Base-by-base conservation (phyloP, 2,329 filamentous ascomycete species). In the Fusarium oxysporum region DNA sequence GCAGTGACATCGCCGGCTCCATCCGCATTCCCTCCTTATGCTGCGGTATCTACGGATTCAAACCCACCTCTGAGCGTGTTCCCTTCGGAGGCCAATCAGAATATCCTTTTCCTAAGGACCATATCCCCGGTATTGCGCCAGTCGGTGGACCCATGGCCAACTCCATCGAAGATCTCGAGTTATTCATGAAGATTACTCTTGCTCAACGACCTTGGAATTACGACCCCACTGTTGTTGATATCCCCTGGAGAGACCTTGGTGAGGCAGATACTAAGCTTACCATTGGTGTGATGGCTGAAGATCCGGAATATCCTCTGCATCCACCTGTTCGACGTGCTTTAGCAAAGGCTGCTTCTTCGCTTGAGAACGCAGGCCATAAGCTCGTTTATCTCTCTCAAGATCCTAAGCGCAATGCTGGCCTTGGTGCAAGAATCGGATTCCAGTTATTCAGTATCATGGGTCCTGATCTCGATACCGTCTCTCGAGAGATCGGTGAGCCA, bases 61-160 rank as follows among this genome's bases (percentile, higher is more conserved):
- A 86, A 8, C 87, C 89, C 0, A 90, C 87, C 0, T 85, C 86
- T 51, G 88, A 88, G 19, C 84, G 90, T 5, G 89, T 91, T 57
- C 88, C 90, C 0, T 77, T 67, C 7, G 61, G 59, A 1, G 76
- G 76, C 0, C 66, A 78, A 25, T 53, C 68, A 3, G 50, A 76
- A 7, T 77, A 77, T 14, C 75, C 75, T 0, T 77, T 74, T 4
- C 74, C 72, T 0, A 56, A 41, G 3, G 23, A 58, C 5, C 23
- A 40, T 6, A 50, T 77, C 2, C 74, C 76, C 0, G 78, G 78
- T 6, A 81, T 87, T 1, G 32, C 77, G 0, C 81, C 84, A 0
- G 81, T 80, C 1, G 83, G 82, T 16, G 86, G 86, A 0, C 86
- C 86, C 0, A 78, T 85, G 68, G 84, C 82, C 0, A 81, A 82